Percentiles rank a stretch among this genome's conserved stretches.
Conservation (phyloP, 2,329 filamentous ascomycete species). For the Penicillium thymicola region DNA sequence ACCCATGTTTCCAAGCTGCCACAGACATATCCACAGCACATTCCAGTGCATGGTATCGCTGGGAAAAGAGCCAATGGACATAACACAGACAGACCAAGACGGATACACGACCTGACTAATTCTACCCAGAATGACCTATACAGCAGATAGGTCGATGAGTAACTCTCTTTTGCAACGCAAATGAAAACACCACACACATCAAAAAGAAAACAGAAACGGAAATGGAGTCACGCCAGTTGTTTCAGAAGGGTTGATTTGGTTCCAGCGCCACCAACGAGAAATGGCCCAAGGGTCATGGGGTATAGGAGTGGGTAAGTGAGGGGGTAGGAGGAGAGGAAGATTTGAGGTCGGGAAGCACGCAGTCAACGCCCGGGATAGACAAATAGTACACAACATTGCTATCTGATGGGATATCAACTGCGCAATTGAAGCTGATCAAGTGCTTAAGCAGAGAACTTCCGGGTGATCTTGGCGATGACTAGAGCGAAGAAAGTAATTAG, state of each 20-base stretch:
- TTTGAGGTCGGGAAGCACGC: slow-evolving; percentile 3
- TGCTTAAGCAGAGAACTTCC: slow-evolving; percentile 67
- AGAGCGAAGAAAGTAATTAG: slow-evolving; percentile 15
- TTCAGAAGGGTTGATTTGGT: slow-evolving; percentile 11
- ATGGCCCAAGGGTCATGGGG: slow-evolving; percentile 24
- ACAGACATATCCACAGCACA: not conserved
- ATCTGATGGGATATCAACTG: not conserved
- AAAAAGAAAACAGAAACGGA: slow-evolving; percentile 22
- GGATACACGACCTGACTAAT: not conserved
- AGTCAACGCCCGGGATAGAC: slow-evolving; percentile 1
- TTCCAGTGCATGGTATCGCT: slow-evolving; percentile 13
- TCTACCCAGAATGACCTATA: slow-evolving; percentile 23
- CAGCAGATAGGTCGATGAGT: slow-evolving; percentile 33
- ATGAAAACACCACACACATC: slow-evolving; percentile 25
- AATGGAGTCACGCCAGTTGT: slow-evolving; percentile 14
- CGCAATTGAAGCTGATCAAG: slow-evolving; percentile 1
- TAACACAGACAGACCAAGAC: not conserved
- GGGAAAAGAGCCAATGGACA: not conserved
- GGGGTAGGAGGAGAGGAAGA: slow-evolving; percentile 5
- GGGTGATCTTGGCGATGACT: slow-evolving; percentile 96
- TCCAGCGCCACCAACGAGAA: slow-evolving; percentile 13
- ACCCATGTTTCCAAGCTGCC: not conserved
- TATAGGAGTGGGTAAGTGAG: slow-evolving; percentile 19
- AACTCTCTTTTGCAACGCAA: slow-evolving; percentile 21
- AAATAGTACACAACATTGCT: not conserved